Base-by-base conservation (phyloP, 1,139 yeast species). In the Hemisphaericaspora subhashii region DNA sequence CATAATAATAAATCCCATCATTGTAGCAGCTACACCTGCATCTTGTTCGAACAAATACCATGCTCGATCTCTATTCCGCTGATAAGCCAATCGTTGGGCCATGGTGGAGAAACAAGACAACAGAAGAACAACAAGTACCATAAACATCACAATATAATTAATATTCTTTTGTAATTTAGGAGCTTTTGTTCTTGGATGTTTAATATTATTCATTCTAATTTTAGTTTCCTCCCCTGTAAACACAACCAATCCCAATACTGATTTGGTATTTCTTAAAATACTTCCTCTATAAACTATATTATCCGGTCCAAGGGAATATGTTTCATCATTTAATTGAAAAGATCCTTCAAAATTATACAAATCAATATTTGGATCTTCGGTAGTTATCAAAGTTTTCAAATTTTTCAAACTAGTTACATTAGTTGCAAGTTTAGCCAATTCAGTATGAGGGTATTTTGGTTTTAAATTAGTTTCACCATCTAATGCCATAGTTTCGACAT, bases 201-300 rank as follows among this genome's bases (percentile, higher is more conserved):
- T 85, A 39, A 88, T 77, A 17, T 96, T 94, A 62, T 94, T 94
- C 96, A 89, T 87, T 61, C 98, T 76, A 39, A 92, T 88, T 53
- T 94, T 94, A 5, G 97, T 79, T 62, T 94, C 98, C 62, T 89
- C 97, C 42, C 99, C 98, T 1, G 95, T 83, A 68, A 89, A 94
- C 1, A 90, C 72, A 9, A 88, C 97, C 48, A 90, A 55, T 1
- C 98, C 98, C 31, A 86, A 57, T 4, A 81, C 73, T 14, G 77
- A 68, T 11, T 74, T 72, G 0, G 98, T 90, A 58, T 94, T 92
- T 57, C 98, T 76, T 30, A 92, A 63, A 31, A 89, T 77, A 41
- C 95, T 83, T 2, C 98, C 98, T 55, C 99, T 74, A 57, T 90
- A 92, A 2, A 87, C 68, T 12, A 92, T 78, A 55, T 92, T 86